Evolutionary conservation across 257 asterid species (phyloP).

Genomic region (Rhazya stricta): DNA sequence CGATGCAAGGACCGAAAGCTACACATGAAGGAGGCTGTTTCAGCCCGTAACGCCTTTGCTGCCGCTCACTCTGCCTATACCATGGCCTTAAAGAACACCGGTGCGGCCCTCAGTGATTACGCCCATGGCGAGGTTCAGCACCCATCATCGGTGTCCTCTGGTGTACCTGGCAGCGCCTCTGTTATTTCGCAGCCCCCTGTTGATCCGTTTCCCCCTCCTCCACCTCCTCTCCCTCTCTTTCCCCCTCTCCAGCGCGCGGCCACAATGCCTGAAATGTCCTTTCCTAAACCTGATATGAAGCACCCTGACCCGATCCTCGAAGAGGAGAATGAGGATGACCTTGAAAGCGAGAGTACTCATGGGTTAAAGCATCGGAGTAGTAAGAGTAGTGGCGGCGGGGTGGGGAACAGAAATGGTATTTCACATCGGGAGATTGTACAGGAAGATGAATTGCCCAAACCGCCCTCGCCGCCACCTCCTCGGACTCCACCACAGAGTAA

Average conservation of each 20-base stretch:
- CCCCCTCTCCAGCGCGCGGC: conserved; percentile 77
- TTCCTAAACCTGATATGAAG: conserved; percentile 39
- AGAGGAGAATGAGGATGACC: conserved; percentile 70
- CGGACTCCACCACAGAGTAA: conserved; percentile 16
- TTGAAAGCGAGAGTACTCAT: conserved; percentile 44
- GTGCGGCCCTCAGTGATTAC: conserved; percentile 91
- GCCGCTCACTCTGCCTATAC: conserved; percentile 87
- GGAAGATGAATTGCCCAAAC: conserved; percentile 37
- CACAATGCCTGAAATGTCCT: conserved; percentile 72
- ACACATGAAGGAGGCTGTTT: conserved; percentile 77
- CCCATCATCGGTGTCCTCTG: conserved; percentile 28
- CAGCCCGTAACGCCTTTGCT: conserved; percentile 80
- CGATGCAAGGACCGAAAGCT: conserved; percentile 89
- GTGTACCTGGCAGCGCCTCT: conserved; percentile 20
- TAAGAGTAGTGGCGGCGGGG: conserved; percentile 37
- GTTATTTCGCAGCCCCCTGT: conserved; percentile 42
- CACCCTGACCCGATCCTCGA: conserved; percentile 59
- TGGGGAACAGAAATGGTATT: conserved; percentile 38
- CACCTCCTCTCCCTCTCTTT: conserved; percentile 53
- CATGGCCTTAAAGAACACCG: conserved; percentile 79
- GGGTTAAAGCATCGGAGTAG: conserved; percentile 51
- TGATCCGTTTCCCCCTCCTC: conserved; percentile 63
- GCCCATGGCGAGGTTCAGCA: conserved; percentile 71
- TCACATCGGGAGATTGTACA: conserved; percentile 27
- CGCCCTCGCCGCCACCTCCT: conserved; percentile 25